Conservation (phyloP, 2,329 filamentous ascomycete genomes). For the Niveomyces coronatus region DNA sequence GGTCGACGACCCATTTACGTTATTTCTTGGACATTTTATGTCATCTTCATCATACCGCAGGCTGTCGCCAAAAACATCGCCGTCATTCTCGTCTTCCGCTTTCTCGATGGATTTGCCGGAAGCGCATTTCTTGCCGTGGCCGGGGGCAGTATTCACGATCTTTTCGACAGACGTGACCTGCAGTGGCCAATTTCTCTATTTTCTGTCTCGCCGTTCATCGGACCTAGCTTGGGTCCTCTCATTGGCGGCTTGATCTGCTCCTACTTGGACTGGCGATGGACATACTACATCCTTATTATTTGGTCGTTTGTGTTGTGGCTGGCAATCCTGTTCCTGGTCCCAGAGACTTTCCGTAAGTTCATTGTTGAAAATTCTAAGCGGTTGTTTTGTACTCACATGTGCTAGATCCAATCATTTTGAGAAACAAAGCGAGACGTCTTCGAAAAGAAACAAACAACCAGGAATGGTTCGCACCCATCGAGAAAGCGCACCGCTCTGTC, state of each 20-base stretch:
- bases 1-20: constrained; percentile 76
- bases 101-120: constrained; percentile 65
- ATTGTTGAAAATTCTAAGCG: neutral
- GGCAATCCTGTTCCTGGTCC: constrained; percentile 61
- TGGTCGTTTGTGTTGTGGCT: constrained; percentile 60
- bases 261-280: constrained; percentile 66
- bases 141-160: constrained; percentile 75
- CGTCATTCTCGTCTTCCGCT: constrained; percentile 68
- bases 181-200: constrained; percentile 78
- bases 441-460: constrained; percentile 70
- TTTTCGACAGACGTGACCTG: constrained; percentile 60
- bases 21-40: constrained; percentile 59
- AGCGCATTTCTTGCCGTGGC: constrained; percentile 63
- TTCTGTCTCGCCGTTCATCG: constrained; percentile 52
- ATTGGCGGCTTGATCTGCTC: constrained; percentile 77
- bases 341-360: constrained; percentile 71
- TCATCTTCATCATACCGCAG: constrained; percentile 73
- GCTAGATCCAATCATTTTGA: constrained; percentile 55
- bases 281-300: constrained; percentile 75
- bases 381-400: too few relatives aligned
- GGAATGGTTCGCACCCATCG: constrained; percentile 66
- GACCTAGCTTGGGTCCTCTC: constrained; percentile 49
- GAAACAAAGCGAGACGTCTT: constrained; percentile 58
- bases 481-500: constrained; percentile 61
- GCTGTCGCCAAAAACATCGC: constrained; percentile 73